Evolutionary conservation across 495 filamentous ascomycete species (phyloP).

Genomic region (Trichoderma asperelloides): DNA sequence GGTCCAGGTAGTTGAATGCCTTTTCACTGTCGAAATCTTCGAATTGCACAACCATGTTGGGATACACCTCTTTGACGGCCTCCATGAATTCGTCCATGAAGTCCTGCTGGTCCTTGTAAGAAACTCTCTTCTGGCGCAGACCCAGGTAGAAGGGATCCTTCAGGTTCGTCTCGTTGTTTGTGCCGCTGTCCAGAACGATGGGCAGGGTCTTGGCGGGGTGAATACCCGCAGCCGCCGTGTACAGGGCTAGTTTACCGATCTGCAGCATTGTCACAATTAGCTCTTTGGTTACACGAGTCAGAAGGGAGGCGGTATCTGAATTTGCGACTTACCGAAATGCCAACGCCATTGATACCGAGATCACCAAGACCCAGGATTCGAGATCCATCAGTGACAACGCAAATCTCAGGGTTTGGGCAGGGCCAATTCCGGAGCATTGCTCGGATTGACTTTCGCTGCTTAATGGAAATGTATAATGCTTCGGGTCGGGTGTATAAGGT

Average conservation of each 20-base stretch:
- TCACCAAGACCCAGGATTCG: constrained; percentile 94
- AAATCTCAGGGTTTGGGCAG: constrained; percentile 80
- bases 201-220: constrained; percentile 86
- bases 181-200: constrained; percentile 85
- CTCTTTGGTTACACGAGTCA: neutral
- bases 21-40: constrained; percentile 93
- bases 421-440: constrained; percentile 88
- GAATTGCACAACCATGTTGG: constrained; percentile 92
- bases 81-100: constrained; percentile 98
- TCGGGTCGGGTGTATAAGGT: constrained; percentile 93
- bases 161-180: constrained; percentile 77
- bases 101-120: constrained; percentile 72
- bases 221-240: constrained; percentile 95
- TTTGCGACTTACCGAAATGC: constrained; percentile 71
- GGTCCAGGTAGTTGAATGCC: constrained; percentile 86
- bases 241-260: constrained; percentile 83
- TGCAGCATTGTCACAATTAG: constrained; percentile 22
- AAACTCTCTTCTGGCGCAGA: constrained; percentile 70
- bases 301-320: neutral
- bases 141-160: constrained; percentile 94
- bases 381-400: constrained; percentile 93
- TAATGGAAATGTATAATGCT: constrained; percentile 86
- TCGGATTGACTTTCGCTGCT: constrained; percentile 74
- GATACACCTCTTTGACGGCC: constrained; percentile 79
- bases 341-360: constrained; percentile 94